Percentiles rank a stretch among this genome's conserved stretches.
These are phyloP conservation scores for Ophiocordyceps camponoti-saundersi DNA, from an alignment of 2,329 filamentous ascomycete species.

Conservation along the genomic window DNA sequence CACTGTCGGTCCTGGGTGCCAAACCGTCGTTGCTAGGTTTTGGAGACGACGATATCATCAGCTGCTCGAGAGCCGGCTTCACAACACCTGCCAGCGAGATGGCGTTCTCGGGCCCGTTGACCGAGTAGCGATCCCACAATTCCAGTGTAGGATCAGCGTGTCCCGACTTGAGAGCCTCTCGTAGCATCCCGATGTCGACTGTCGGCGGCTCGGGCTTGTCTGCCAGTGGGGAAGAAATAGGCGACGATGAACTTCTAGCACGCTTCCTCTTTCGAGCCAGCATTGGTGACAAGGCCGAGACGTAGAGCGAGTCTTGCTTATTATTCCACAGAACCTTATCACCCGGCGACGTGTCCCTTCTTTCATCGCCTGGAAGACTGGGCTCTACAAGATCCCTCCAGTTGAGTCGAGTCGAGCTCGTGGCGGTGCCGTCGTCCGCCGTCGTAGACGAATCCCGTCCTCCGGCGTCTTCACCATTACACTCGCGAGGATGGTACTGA, in stretches of 20 bases:
- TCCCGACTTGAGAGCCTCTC: slow-evolving; percentile 44
- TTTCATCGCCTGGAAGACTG: slow-evolving; percentile 22
- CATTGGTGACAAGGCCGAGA: slow-evolving; percentile 27
- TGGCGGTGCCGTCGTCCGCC: slow-evolving; percentile 13
- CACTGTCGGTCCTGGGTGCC: slow-evolving; percentile 21
- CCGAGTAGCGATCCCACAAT: slow-evolving; percentile 56
- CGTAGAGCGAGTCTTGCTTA: slow-evolving; percentile 22
- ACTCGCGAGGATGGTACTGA: slow-evolving; percentile 16
- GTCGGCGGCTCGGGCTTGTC: slow-evolving; percentile 25
- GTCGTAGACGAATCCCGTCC: slow-evolving; percentile 1
- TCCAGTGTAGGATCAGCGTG: slow-evolving; percentile 58
- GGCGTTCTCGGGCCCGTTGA: slow-evolving; percentile 23
- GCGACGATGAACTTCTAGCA: slow-evolving; percentile 52
- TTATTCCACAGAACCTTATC: slow-evolving; percentile 46
- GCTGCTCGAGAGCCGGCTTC: slow-evolving; percentile 43
- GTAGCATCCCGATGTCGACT: slow-evolving; percentile 41
- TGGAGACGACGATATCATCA: slow-evolving; percentile 56
- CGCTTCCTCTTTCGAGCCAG: slow-evolving; percentile 42
- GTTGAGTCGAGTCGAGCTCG: slow-evolving; percentile 33
- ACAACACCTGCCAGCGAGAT: slow-evolving; percentile 25
- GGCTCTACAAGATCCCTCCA: slow-evolving; percentile 42
- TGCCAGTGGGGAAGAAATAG: slow-evolving; percentile 45
- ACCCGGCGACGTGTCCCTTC: slow-evolving; percentile 35
- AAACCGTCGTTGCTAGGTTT: slow-evolving; percentile 31
- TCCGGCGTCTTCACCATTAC: slow-evolving; percentile 6